Evolutionary conservation across 495 filamentous ascomycete species (phyloP).

Genomic region (Parathielavia hyrcaniae): DNA sequence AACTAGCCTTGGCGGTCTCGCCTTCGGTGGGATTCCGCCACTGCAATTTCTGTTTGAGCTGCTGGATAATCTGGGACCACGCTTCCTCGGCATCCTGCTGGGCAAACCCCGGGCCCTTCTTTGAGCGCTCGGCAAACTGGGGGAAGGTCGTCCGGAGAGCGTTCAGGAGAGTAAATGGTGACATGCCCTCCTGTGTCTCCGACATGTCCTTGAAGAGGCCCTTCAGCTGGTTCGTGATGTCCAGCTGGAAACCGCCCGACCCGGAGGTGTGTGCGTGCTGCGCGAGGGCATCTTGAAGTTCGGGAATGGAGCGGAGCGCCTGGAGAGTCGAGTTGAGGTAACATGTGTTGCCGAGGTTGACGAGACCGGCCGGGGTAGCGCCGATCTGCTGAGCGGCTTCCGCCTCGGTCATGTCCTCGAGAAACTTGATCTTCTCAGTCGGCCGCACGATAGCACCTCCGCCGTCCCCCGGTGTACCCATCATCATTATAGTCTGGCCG

Average conservation of each 20-base stretch:
- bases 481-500: conserved; percentile 89
- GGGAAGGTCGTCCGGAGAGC: conserved; percentile 75
- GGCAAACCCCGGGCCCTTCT: conserved; percentile 74
- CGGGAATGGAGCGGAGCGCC: conserved; percentile 78
- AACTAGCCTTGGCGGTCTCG: conserved; percentile 46
- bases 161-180: conserved; percentile 77
- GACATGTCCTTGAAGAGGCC: conserved; percentile 92
- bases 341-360: conserved; percentile 95
- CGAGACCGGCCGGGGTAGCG: conserved; percentile 79
- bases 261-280: conserved; percentile 51
- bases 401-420: conserved; percentile 97
- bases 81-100: conserved; percentile 98
- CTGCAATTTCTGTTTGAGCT: conserved; percentile 73
- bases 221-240: conserved; percentile 73
- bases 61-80: conserved; percentile 92
- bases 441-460: conserved; percentile 61
- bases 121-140: conserved; percentile 86
- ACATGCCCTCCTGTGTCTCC: conserved; percentile 80
- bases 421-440: conserved; percentile 75
- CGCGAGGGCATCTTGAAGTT: conserved; percentile 74
- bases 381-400: conserved; percentile 77
- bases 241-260: conserved; percentile 44
- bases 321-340: conserved; percentile 97
- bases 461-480: conserved; percentile 75
- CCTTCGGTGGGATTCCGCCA: conserved; percentile 42